Conservation (phyloP, 2,329 filamentous ascomycete genomes). For the Fusarium protoensiforme region DNA sequence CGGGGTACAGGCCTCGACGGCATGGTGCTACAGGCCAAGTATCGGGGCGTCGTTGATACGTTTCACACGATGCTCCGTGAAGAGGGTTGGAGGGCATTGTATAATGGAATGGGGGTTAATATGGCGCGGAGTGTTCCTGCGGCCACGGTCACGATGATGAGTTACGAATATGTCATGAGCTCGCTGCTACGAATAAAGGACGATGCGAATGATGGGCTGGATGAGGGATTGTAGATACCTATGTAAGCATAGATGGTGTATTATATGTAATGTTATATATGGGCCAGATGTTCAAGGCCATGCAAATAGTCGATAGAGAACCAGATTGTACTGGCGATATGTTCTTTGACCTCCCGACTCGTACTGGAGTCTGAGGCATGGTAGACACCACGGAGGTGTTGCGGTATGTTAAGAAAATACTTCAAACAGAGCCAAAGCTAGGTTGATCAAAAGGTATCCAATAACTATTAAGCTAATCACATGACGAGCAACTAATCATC, state of each 20-base stretch:
- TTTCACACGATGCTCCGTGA: slow-evolving; percentile 85
- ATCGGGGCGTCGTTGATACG: slow-evolving; percentile 82
- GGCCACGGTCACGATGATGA: slow-evolving; percentile 95
- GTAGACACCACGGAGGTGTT: neutral
- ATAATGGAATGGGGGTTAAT: slow-evolving; percentile 96
- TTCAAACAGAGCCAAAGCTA: neutral
- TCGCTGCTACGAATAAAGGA: slow-evolving; percentile 11
- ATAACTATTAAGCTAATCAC: neutral
- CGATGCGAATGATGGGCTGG: neutral
- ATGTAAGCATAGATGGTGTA: neutral
- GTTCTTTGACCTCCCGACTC: neutral
- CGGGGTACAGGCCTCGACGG: slow-evolving; percentile 25
- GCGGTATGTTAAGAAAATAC: neutral
- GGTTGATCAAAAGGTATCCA: neutral
- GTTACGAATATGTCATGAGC: slow-evolving; percentile 82
- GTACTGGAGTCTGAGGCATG: neutral
- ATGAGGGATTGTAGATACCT: neutral
- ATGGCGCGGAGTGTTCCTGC: slow-evolving; percentile 95
- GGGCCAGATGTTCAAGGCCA: neutral
- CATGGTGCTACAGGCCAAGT: slow-evolving; percentile 58
- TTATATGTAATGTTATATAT: neutral
- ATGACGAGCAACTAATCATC: neutral
- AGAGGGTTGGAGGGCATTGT: slow-evolving; percentile 96
- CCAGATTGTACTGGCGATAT: neutral
- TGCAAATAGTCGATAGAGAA: neutral